phyloP scores from a whole-genome alignment of 2,329 filamentous ascomycete genomes.

The Fusarium hainanense region DNA sequence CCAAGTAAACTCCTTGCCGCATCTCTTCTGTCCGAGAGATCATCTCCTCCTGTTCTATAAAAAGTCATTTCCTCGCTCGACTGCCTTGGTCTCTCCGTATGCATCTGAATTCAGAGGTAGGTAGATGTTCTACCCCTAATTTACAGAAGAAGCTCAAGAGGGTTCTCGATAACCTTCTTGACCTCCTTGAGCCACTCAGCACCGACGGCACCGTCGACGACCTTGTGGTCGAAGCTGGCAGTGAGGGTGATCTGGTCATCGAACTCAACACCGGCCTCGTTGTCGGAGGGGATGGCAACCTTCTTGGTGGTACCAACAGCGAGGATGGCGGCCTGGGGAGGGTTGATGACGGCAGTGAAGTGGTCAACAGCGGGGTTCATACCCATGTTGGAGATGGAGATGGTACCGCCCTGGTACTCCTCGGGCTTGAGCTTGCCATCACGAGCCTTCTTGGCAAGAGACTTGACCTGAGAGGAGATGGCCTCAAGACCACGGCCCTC shows the following conservation, averaged over 20 bases:
- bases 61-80: constrained; percentile 37
- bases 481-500: constrained; percentile 86
- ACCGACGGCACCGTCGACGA: constrained; percentile 94
- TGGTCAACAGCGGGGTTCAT: constrained; percentile 98
- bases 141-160: constrained; percentile 92
- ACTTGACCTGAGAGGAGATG: constrained; percentile 92
- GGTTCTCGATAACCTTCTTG: constrained; percentile 98
- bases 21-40: constrained; percentile 28
- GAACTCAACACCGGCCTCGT: constrained; percentile 84
- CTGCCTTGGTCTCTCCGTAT: constrained; percentile 2
- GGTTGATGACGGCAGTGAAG: constrained; percentile 99
- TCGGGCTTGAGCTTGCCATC: constrained; percentile 99
- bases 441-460: constrained; percentile 93
- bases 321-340: constrained; percentile 94
- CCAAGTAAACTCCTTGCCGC: constrained; percentile 26
- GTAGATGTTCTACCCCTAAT: constrained; percentile 5
- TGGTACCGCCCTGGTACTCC: constrained; percentile 98
- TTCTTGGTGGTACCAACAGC: constrained; percentile 96
- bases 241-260: constrained; percentile 98
- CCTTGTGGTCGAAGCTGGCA: constrained; percentile 98
- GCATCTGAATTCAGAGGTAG: constrained; percentile 4
- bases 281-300: constrained; percentile 88
- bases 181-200: constrained; percentile 96
- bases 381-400: constrained; percentile 99
- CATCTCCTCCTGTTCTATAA: constrained; percentile 40